Base-by-base conservation (phyloP, 2,329 filamentous ascomycete genomes). In the Fusarium sp. region DNA sequence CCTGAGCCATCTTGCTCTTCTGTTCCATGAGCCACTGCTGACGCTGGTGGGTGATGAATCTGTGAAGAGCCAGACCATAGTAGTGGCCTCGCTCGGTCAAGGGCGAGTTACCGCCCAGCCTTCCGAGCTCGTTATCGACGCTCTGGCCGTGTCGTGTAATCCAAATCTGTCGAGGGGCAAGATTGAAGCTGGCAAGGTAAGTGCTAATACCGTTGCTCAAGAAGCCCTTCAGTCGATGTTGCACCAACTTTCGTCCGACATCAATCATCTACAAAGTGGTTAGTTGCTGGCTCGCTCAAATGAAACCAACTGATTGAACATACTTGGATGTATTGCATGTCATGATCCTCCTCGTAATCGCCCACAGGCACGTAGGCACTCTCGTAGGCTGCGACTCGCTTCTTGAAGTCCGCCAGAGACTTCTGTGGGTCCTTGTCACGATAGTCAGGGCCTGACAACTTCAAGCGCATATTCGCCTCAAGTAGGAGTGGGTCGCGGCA, bases 81-180 rank as follows among this genome's bases (percentile, higher is more conserved):
- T 87, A 88, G 66, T 90, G 88, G 16, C 96, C 96, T 53, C 93
- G 91, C 40, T 91, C 89, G 13, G 93, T 97, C 30, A 99, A 84
- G 16, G 92, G 88, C 1, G 95, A 95, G 79, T 99, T 92, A 46
- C 96, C 96, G 41, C 96, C 96, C 65, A 99, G 94, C 79, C 94
- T 97, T 66, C 95, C 94, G 3, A 90, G 86, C 62, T 93, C 87
- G 77, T 99, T 98, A 79, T 99, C 96, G 65, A 89, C 79, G 60
- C 94, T 98, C 81, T 98, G 93, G 43, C 96, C 96, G 77, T 98
- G 96, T 53, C 96, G 87, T 2, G 96, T 98, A 77, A 99, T 97
- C 96, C 96, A 99, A 65, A 99, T 98, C 80, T 98, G 95, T 58
- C 96, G 89, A 1, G 96, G 95, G 0, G 95, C 94, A 15, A 99